Evolutionary conservation across 305 asterid genomes (phyloP).

Genomic region (Solanum hybrid): DNA sequence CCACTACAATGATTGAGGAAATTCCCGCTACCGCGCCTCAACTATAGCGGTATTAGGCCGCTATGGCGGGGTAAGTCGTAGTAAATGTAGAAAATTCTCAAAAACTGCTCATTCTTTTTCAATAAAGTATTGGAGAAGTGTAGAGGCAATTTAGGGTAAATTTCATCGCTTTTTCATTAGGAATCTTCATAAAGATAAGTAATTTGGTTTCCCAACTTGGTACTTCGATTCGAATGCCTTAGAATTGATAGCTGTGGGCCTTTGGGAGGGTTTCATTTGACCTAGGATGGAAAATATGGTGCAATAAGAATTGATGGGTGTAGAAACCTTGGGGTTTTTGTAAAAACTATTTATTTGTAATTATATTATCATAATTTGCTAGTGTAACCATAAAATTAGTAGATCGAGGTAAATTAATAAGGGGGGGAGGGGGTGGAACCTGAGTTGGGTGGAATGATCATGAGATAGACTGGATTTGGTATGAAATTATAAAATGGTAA

Average conservation of each 20-base stretch:
- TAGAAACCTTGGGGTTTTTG: neutral
- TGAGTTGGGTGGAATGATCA: neutral
- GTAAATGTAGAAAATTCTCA: neutral
- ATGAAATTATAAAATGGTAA: neutral
- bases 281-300: neutral
- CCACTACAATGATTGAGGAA: neutral
- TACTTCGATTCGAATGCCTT: neutral
- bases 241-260: neutral
- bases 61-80: neutral
- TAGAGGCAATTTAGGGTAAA: neutral
- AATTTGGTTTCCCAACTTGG: neutral
- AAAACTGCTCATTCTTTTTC: neutral
- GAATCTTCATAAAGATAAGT: too few relatives aligned
- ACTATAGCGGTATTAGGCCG: neutral
- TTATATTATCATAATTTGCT: neutral
- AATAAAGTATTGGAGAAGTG: neutral
- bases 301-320: neutral
- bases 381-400: neutral
- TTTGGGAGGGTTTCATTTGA: neutral
- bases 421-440: neutral
- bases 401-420: neutral
- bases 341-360: too few relatives aligned
- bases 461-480: neutral
- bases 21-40: neutral
- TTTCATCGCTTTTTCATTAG: too few relatives aligned